Evolutionary conservation across 805 yeast species (phyloP), one percentile per base, ranked within the genome.

Genomic region (Kodamaea kakaduensis): DNA sequence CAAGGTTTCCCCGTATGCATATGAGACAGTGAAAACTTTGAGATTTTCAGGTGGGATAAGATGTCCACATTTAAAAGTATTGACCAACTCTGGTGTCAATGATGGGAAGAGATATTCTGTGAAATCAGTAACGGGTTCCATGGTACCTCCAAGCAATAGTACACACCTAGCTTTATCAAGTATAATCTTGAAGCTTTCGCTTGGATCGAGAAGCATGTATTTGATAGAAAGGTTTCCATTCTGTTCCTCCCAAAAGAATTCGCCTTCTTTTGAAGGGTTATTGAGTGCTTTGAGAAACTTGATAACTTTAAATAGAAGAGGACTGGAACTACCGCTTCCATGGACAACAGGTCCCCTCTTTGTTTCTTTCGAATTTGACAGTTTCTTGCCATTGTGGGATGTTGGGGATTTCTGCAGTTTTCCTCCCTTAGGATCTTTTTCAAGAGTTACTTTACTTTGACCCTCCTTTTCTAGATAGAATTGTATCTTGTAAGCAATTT

Each of bases 111-210:
- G 58, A 43, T 70, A 75, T n/a, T 75, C 64, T 5, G 71, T 58
- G 52, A 79, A 84, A 44, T 89, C 96, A n/a, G 67, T 51, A 21
- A 79, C 66, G 0, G 97, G 97, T 51, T 84, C 90, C 96, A 88
- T 86, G 0, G 97, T 89, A 9, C 97, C 97, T 22, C 97, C 97
- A 2, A 96, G 93, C 3, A 89, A 54, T 2, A 90, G 64, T 0
- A 89, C 82, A 54, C 89, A 81, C 44, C 69, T 69, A 0, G 87
- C 69, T 9, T 76, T 72, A 3, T 77, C 76, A 0, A 85, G 75
- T 3, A 90, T 66, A 2, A 78, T 80, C 36, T 69, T 64, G 51
- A 89, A 86, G 3, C 75, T 65, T 31, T 74, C 75, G 36, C 86
- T 77, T 3, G 96, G 95, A 50, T 88, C 95, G 6, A 89, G 61